Percentiles rank a stretch among this genome's conserved stretches.
These are phyloP conservation scores for Xylaria cubensis DNA, from an alignment of 495 filamentous ascomycete species.

Conservation along the genomic window DNA sequence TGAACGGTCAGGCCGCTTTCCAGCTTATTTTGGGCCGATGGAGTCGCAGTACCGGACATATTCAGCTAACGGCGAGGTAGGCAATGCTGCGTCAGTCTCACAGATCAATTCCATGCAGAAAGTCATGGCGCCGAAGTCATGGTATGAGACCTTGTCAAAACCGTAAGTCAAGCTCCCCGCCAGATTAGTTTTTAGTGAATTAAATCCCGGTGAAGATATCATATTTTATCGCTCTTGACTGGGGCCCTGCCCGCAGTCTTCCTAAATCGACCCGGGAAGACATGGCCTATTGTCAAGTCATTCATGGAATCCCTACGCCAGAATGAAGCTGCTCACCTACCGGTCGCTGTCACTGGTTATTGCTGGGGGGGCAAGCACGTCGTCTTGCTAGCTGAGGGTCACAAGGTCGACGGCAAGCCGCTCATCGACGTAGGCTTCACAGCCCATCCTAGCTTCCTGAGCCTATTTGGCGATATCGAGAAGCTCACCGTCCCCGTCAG, in stretches of 20 bases:
- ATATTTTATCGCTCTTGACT: slow-evolving; percentile 47
- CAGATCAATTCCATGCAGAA: slow-evolving; percentile 7
- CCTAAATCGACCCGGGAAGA: slow-evolving; percentile 42
- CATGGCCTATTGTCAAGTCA: slow-evolving; percentile 43
- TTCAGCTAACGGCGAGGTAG: slow-evolving; percentile 18
- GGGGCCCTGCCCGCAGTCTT: slow-evolving; percentile 43
- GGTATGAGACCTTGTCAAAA: slow-evolving; percentile 22
- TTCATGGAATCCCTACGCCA: slow-evolving; percentile 28
- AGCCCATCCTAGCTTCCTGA: slow-evolving; percentile 32
- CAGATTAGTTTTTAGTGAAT: not conserved
- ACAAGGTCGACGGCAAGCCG: slow-evolving; percentile 19
- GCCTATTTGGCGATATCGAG: slow-evolving; percentile 30
- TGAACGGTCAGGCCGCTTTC: slow-evolving; percentile 45
- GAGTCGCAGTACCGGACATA: not conserved
- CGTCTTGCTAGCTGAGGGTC: slow-evolving; percentile 27
- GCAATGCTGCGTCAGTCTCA: slow-evolving; percentile 25
- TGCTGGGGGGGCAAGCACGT: slow-evolving; percentile 40
- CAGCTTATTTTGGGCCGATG: not conserved
- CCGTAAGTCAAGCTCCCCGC: slow-evolving; percentile 23
- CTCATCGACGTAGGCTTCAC: slow-evolving; percentile 36
- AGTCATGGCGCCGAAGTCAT: slow-evolving; percentile 23
- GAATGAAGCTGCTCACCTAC: slow-evolving; percentile 26
- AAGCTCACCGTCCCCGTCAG: slow-evolving; percentile 32
- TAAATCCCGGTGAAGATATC: slow-evolving; percentile 34
- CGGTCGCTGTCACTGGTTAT: slow-evolving; percentile 34